Evolutionary conservation across 2,329 filamentous ascomycete species (phyloP), one percentile per base, ranked within the genome.

Genomic region (Passalora sequoiae): DNA sequence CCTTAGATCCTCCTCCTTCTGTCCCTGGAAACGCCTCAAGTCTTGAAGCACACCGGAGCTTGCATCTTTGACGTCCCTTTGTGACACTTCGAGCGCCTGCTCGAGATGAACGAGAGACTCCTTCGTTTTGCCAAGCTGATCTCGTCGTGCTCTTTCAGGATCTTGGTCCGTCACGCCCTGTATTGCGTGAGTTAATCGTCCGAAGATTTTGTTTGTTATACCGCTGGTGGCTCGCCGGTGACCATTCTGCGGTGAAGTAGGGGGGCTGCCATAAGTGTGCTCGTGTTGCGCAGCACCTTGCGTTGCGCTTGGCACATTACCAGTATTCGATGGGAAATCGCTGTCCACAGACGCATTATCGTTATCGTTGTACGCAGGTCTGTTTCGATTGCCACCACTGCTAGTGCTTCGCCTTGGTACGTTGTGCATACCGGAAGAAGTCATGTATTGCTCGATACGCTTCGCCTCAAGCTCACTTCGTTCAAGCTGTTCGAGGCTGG

Each of bases 81-180:
- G 88, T 4, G 89, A 86, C 4, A 86, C 89, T 22, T 88, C 78
- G 45, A 96, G 78, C 1, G 92, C 92, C 71, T 94, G 88, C 66
- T 97, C 89, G 40, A 98, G 75, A 70, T 96, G 78, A 10, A 71
- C 77, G 50, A 98, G 81, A 45, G 82, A 86, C 68, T 98, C 92
- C 53, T 84, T 82, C 1, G 92, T 98, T 74, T 96, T 97, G 28
- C 91, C 89, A 56, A 98, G 96, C 51, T 88, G 84, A 64, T 98
- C 92, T 41, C 92, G 78, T 40, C 92, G 77, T 31, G 89, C 95
- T 51, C 89, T 77, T 68, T 98, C 92, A 0, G 92, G 92, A 61
- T 98, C 92, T 30, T 94, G 87, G 63, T 98, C 92, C 1, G 92
- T 91, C 58, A 97, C 91, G 3, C 92, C 92, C 60, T 97, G 88